Percentiles rank a stretch among this genome's conserved stretches.
These are phyloP conservation scores for Coniochaeta ligniaria DNA, from an alignment of 2,329 filamentous ascomycete species.

Conservation along the genomic window DNA sequence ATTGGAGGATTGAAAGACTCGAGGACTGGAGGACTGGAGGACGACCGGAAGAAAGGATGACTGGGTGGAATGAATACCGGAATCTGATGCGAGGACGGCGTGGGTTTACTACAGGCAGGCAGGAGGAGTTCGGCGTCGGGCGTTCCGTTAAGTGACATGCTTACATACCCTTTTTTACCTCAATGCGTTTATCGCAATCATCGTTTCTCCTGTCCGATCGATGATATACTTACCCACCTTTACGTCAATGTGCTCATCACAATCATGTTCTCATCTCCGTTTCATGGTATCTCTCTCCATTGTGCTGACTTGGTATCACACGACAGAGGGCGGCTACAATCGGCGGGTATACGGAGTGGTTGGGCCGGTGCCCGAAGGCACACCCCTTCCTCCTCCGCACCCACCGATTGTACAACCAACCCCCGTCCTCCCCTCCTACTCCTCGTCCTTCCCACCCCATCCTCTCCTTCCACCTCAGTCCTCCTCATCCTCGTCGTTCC, in stretches of 20 bases:
- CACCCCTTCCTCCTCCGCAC: neutral
- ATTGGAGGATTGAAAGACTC: neutral
- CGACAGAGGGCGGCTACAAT: too few species aligned
- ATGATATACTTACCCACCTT: neutral
- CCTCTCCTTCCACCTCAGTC: neutral
- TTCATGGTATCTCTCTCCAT: neutral
- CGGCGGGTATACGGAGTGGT: neutral
- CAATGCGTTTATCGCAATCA: neutral
- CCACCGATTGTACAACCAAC: neutral
- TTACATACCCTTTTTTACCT: neutral
- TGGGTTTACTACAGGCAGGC: neutral
- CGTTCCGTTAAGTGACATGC: neutral
- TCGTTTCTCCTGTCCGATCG: neutral
- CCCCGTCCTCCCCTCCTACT: too few species aligned
- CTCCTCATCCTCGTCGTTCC: neutral
- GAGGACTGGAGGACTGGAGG: neutral
- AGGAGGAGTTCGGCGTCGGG: neutral
- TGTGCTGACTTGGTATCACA: neutral
- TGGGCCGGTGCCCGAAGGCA: neutral
- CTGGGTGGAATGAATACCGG: neutral
- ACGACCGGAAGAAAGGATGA: neutral
- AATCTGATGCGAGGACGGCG: neutral
- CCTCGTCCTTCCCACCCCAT: neutral
- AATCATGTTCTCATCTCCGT: neutral
- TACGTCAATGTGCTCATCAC: neutral